phyloP scores from a whole-genome alignment of 139 green algal genomes.

The Ettlia oleoabundans region DNA sequence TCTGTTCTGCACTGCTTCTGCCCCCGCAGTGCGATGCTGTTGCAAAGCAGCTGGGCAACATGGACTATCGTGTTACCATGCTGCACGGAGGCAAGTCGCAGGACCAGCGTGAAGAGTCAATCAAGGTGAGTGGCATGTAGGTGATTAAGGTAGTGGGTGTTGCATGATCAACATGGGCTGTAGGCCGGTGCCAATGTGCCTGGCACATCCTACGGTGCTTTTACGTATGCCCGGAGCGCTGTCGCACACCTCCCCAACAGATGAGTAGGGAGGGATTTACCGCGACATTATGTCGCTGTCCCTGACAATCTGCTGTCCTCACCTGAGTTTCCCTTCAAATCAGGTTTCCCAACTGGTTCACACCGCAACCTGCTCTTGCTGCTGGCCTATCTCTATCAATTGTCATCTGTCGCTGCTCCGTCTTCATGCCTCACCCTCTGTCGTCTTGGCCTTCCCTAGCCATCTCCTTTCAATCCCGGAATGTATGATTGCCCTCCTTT shows the following conservation, averaged over 20 bases:
- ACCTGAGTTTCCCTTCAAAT: too few species aligned
- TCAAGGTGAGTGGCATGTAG: slow-evolving; percentile 42
- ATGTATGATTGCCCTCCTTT: not conserved
- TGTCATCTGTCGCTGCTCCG: too few species aligned
- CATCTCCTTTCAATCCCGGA: not conserved
- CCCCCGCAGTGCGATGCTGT: slow-evolving; percentile 92
- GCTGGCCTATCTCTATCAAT: not conserved
- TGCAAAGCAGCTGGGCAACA: slow-evolving; percentile 67
- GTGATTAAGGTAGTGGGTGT: not conserved
- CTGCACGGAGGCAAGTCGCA: slow-evolving; percentile 95
- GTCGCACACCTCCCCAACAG: too few species aligned
- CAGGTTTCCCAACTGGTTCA: too few species aligned
- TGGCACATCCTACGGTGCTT: too few species aligned
- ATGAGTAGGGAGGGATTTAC: too few species aligned
- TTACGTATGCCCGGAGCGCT: too few species aligned
- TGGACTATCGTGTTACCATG: slow-evolving; percentile 77
- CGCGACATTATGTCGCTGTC: too few species aligned
- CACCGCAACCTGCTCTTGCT: not conserved
- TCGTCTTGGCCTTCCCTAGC: not conserved
- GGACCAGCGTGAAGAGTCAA: slow-evolving; percentile 88
- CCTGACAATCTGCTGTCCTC: too few species aligned
- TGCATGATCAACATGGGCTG: too few species aligned
- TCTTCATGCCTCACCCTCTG: not conserved
- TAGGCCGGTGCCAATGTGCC: too few species aligned
- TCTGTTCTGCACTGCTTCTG: too few species aligned